phyloP scores from a whole-genome alignment of 352 stramenopile genomes.

The Phytopythium delawarense region DNA sequence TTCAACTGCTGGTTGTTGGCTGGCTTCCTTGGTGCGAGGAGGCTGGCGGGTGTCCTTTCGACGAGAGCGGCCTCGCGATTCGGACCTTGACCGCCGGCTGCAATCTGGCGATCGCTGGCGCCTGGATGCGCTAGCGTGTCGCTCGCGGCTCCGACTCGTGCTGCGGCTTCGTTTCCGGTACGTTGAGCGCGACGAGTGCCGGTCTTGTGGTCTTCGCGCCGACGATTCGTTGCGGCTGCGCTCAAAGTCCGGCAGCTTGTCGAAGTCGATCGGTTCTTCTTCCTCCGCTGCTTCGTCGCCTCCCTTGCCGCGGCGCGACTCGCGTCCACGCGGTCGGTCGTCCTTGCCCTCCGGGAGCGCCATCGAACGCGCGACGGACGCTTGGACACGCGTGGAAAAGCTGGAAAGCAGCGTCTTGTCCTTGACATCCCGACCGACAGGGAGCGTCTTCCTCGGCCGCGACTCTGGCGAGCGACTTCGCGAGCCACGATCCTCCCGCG shows the following conservation, averaged over 20 bases:
- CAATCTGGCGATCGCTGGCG: conserved; percentile 4
- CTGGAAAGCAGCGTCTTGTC: conserved; percentile 59
- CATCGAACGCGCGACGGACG: conserved; percentile 35
- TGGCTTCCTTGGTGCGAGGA: conserved; percentile 1
- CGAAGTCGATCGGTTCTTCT: conserved; percentile 71
- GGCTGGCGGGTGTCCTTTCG: neutral
- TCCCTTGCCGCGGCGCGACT: conserved; percentile 6
- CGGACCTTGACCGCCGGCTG: conserved; percentile 19
- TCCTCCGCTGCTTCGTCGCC: conserved; percentile 41
- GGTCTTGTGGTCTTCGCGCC: conserved; percentile 6
- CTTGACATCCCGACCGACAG: conserved; percentile 48
- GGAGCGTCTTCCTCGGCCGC: conserved; percentile 20
- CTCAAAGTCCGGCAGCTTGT: conserved; percentile 69
- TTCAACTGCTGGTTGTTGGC: conserved; percentile 9
- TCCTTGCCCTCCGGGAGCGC: conserved; percentile 11
- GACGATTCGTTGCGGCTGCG: neutral
- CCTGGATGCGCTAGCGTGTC: conserved; percentile 12
- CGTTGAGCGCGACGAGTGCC: conserved; percentile 2
- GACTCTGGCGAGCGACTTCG: neutral
- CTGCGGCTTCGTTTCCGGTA: conserved; percentile 29
- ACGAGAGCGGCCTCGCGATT: conserved; percentile 16
- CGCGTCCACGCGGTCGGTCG: conserved; percentile 1
- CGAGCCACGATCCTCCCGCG: conserved; percentile 7
- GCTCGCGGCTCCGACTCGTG: conserved; percentile 20
- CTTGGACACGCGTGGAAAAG: conserved; percentile 58